Evolutionary conservation across 768 basidiomycete species (phyloP).

Genomic region (Boletellus emodensis): DNA sequence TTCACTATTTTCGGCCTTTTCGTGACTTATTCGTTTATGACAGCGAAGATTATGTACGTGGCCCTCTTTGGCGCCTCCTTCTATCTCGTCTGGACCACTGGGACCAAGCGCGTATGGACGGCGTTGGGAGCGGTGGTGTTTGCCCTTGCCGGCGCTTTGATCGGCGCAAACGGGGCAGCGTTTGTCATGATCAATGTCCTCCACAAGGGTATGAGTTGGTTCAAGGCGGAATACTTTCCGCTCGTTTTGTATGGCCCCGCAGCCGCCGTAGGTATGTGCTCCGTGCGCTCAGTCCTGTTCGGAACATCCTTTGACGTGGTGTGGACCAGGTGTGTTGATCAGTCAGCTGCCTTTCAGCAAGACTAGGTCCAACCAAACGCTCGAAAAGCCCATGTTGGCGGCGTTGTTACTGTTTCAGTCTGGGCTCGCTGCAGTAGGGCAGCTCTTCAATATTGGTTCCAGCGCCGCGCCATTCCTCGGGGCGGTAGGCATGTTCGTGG

Average conservation of each 20-base stretch:
- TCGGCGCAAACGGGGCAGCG: slow-evolving; percentile 70
- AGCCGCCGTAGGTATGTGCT: slow-evolving; percentile 58
- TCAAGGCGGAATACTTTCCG: slow-evolving; percentile 60
- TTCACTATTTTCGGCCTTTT: slow-evolving; percentile 67
- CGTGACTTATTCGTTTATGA: slow-evolving; percentile 69
- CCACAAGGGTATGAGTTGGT: slow-evolving; percentile 82
- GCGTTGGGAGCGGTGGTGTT: slow-evolving; percentile 47
- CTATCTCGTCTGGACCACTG: slow-evolving; percentile 36
- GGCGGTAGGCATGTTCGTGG: slow-evolving; percentile 51
- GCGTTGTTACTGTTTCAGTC: slow-evolving; percentile 61
- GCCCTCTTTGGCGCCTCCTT: slow-evolving; percentile 46
- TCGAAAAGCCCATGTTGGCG: slow-evolving; percentile 60
- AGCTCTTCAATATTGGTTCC: slow-evolving; percentile 69
- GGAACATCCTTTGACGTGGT: background rate
- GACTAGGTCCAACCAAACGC: slow-evolving; percentile 25
- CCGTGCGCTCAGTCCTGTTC: background rate
- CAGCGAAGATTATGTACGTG: slow-evolving; percentile 63
- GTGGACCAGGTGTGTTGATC: slow-evolving; percentile 49
- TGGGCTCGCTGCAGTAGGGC: slow-evolving; percentile 51
- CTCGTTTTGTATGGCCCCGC: slow-evolving; percentile 73
- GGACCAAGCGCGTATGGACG: slow-evolving; percentile 30
- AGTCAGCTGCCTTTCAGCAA: slow-evolving; percentile 55
- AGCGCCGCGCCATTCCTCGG: slow-evolving; percentile 70
- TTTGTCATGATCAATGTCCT: slow-evolving; percentile 58
- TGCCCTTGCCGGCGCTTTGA: slow-evolving; percentile 53